Conservation (phyloP, 2,329 filamentous ascomycete species). For the Diaporthe helianthi region DNA sequence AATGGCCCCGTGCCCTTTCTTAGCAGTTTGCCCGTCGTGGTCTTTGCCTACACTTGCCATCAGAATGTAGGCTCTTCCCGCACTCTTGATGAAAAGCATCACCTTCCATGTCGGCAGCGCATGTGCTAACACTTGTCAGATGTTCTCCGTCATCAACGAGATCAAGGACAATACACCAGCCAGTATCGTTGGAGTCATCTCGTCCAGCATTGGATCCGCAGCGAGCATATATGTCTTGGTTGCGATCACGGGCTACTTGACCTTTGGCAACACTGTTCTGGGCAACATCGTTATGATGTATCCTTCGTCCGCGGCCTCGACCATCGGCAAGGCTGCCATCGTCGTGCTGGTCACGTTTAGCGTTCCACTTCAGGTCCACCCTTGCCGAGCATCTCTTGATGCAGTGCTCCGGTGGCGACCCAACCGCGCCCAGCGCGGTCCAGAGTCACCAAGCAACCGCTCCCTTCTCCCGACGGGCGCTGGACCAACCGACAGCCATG, state of each 20-base stretch:
- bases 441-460: constrained; percentile 51
- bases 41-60: constrained; percentile 99
- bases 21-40: constrained; percentile 89
- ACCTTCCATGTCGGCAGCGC: not conserved
- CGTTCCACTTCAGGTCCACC: constrained; percentile 93
- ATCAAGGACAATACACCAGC: constrained; percentile 81
- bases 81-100: not conserved
- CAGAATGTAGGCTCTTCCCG: constrained; percentile 75
- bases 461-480: constrained; percentile 49
- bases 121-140: constrained; percentile 60
- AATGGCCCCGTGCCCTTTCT: constrained; percentile 79
- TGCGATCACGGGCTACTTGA: constrained; percentile 93
- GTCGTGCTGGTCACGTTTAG: constrained; percentile 96
- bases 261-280: constrained; percentile 86
- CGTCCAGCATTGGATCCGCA: constrained; percentile 86
- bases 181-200: constrained; percentile 80
- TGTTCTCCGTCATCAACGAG: constrained; percentile 99
- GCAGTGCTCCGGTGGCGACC: constrained; percentile 95
- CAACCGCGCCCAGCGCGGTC: constrained; percentile 49
- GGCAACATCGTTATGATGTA: constrained; percentile 97
- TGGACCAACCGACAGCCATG: constrained; percentile 54
- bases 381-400: constrained; percentile 92
- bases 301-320: constrained; percentile 78
- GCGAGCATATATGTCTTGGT: constrained; percentile 88
- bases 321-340: constrained; percentile 93